Evolutionary conservation across 2,329 filamentous ascomycete species (phyloP).

Genomic region (Pseudogymnoascus sp.): DNA sequence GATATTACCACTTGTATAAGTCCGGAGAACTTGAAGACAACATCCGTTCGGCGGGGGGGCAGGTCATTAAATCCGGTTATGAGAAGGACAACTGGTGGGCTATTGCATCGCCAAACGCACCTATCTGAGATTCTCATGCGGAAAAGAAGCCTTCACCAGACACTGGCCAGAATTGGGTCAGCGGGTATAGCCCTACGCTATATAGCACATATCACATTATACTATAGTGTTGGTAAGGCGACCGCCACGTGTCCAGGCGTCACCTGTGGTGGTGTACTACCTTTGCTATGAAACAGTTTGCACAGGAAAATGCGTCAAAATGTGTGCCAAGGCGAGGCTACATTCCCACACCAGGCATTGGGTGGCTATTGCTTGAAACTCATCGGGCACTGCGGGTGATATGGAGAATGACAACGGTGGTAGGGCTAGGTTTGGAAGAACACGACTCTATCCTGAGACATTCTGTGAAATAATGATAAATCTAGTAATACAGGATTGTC

Average conservation of each 20-base stretch:
- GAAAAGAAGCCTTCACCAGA: neutral
- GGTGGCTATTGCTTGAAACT: neutral
- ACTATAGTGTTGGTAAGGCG: neutral
- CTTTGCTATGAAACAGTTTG: slow-evolving; percentile 1
- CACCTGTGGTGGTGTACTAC: neutral
- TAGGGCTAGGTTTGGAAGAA: neutral
- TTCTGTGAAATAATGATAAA: slow-evolving; percentile 7
- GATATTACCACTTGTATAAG: slow-evolving; percentile 91
- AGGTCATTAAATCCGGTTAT: slow-evolving; percentile 73
- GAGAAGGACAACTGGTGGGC: slow-evolving; percentile 99
- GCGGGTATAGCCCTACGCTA: neutral
- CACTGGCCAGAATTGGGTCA: neutral
- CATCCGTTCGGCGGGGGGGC: slow-evolving; percentile 64
- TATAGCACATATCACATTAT: neutral
- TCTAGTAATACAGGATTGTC: slow-evolving; percentile 6
- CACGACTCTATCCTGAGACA: neutral
- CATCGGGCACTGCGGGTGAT: neutral
- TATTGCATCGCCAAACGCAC: slow-evolving; percentile 36
- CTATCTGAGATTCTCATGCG: neutral
- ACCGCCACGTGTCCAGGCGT: slow-evolving; percentile 4
- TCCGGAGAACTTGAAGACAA: slow-evolving; percentile 81
- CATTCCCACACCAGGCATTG: neutral
- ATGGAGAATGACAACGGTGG: neutral
- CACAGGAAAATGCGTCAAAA: neutral
- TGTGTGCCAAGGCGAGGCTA: slow-evolving; percentile 1